Evolutionary conservation across 2,329 filamentous ascomycete species (phyloP), one percentile per base, ranked within the genome.

Genomic region (Stagonosporopsis tanaceti): DNA sequence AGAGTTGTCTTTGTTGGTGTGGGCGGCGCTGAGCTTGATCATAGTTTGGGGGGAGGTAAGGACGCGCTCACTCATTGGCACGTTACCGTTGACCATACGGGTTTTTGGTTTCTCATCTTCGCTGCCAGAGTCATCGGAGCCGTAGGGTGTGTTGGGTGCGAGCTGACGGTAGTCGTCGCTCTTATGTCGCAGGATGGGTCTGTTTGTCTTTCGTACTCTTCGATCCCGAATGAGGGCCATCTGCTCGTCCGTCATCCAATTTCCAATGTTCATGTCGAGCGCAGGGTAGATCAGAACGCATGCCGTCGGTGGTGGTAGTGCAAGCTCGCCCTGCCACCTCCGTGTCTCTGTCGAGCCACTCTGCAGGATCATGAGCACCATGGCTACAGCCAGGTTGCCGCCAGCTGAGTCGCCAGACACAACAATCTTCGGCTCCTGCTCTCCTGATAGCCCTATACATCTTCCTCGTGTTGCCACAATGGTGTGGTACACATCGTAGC

Each of bases 201-300:
- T 84, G 70, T 97, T 97, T 1, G 89, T 92, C 66, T 88, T 89
- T 24, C 92, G 85, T 72, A 88, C 88, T 56, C 87, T 85, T 11
- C 92, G 87, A 62, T 97, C 93, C 63, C 92, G 89, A 62, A 99
- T 96, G 59, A 99, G 80, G 0, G 92, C 87, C 92, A 98, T 96
- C 74, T 99, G 93, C 75, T 98, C 94, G 68, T 98, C 94, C 0
- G 92, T 93, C 93, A 99, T 98, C 95, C 95, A 99, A 76, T 93
- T 97, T 35, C 92, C 92, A 64, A 98, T 98, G 70, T 96, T 97
- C 90, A 98, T 93, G 70, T 98, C 95, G 57, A 99, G 80, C 0
- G 89, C 89, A 0, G 95, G 95, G 69, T 99, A 99, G 57, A 96
- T 88, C 46, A 97, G 82, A 0, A 98, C 83, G 7, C 98, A 77